Evolutionary conservation across 192 early-diverging fungal genomes (phyloP).

Genomic region (Coemansia sp.): DNA sequence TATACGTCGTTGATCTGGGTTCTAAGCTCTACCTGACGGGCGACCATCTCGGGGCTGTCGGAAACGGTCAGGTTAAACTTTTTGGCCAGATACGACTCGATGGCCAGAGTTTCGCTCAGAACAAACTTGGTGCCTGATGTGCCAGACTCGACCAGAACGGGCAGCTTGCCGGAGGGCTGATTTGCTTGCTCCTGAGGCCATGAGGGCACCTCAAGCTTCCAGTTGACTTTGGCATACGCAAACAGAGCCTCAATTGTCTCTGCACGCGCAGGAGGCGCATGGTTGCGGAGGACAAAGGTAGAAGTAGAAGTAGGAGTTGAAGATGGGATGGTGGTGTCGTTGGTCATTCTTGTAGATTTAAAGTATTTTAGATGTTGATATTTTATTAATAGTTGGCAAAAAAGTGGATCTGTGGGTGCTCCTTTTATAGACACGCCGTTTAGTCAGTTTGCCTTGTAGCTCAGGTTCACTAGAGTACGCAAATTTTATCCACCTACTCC

Average conservation of each 20-base stretch:
- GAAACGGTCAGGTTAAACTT: slow-evolving; percentile 30
- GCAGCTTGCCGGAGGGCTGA: slow-evolving; percentile 42
- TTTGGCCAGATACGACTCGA: slow-evolving; percentile 38
- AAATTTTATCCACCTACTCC: too few relatives aligned
- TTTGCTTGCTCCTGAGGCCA: slow-evolving; percentile 16
- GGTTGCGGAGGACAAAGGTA: not conserved
- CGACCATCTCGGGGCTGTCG: slow-evolving; percentile 12
- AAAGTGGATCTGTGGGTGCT: too few relatives aligned
- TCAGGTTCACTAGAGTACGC: too few relatives aligned
- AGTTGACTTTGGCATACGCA: not conserved
- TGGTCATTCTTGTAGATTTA: not conserved
- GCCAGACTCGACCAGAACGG: too few relatives aligned
- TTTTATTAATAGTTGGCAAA: too few relatives aligned
- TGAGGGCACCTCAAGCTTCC: not conserved
- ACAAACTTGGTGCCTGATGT: slow-evolving; percentile 21
- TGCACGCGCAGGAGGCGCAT: not conserved
- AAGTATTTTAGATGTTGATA: not conserved
- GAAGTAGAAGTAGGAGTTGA: not conserved
- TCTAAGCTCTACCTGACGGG: slow-evolving; percentile 8
- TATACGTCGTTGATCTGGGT: slow-evolving; percentile 4
- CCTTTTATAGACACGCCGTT: too few relatives aligned
- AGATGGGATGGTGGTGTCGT: not conserved
- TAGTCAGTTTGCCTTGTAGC: too few relatives aligned
- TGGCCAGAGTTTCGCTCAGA: slow-evolving; percentile 34
- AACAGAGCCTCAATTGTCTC: not conserved